Base-by-base conservation (phyloP, 2,329 filamentous ascomycete genomes). In the Calonectria pseudoreteaudii region DNA sequence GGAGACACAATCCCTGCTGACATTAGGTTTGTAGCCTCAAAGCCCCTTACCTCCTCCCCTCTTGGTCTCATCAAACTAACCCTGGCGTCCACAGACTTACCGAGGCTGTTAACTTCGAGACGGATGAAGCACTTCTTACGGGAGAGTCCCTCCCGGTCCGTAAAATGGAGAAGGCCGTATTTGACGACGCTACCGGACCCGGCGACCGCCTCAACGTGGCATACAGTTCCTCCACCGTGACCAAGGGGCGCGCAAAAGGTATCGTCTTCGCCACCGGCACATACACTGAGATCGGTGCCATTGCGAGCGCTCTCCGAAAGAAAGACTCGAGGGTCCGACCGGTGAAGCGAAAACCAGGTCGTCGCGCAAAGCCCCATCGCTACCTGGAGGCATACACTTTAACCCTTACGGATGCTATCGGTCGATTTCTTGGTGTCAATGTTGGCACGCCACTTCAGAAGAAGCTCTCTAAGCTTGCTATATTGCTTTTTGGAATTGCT, bases 401-500 rank as follows among this genome's bases (percentile, higher is more conserved):
- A 44, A 87, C 86, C 7, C 75, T 81, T 52, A 88, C 86, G 16
- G 91, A 93, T 80, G 90, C 89, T 7, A 83, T 93, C 71, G 91
- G 91, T 4, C 87, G 88, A 41, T 93, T 94, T 80, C 86, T 94
- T 10, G 93, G 93, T 66, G 89, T 94, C 74, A 93, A 91, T 69
- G 89, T 93, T 18, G 93, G 93, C 56, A 94, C 93, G 13, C 93
- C 93, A 3, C 86, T 95, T n/a, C 92, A 94, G 82, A 89, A 90
- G 77, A 94, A 93, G 80, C 86, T 94, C 20, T 93, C 92, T 60
- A 90, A 91, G 81, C 88, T 95, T 66, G 93, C 93, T 23, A 86
- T 94, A 28, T 82, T 93, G 2, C 88, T 94, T 1, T 94, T 94
- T 79, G 88, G 87, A 38, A 89, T 93, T 67, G 93, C 93, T 2